These are phyloP conservation scores for Spizellomyces punctatus DNA, from an alignment of 192 early-diverging fungal species.

Conservation along the genomic window DNA sequence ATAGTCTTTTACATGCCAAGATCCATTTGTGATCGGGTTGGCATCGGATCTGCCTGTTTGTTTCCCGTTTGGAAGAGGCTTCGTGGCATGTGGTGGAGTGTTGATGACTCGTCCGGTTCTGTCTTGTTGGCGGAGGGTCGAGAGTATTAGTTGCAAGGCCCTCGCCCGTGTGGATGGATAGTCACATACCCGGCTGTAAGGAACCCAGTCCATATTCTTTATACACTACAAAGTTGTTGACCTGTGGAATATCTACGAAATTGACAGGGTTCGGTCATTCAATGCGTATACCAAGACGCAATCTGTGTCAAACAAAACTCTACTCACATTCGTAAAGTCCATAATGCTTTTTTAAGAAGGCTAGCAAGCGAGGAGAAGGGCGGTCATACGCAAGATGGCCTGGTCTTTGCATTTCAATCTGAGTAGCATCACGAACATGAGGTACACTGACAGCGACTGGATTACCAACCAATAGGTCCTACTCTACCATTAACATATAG, in stretches of 20 bases:
- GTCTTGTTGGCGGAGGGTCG: neutral
- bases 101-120: neutral
- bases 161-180: neutral
- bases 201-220: conserved; percentile 46
- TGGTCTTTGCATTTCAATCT: conserved; percentile 41
- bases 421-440: neutral
- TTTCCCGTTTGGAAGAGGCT: too few species aligned
- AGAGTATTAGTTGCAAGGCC: too few species aligned
- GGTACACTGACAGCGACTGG: neutral
- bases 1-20: neutral
- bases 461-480: neutral
- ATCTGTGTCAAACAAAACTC: neutral
- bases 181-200: conserved; percentile 27
- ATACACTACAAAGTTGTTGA: conserved; percentile 52
- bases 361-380: conserved; percentile 46
- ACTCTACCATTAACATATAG: conserved; percentile 47
- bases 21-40: neutral
- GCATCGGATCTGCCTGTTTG: neutral
- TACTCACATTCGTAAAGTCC: conserved; percentile 40
- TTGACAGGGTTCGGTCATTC: neutral
- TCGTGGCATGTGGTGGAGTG: neutral
- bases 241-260: conserved; percentile 37
- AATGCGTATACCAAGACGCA: neutral
- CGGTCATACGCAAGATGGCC: conserved; percentile 50
- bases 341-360: conserved; percentile 49